Percentiles rank a stretch among this genome's conserved stretches.
Evolutionary conservation across 768 basidiomycete species (phyloP).

Genomic region (Phaffia australis): DNA sequence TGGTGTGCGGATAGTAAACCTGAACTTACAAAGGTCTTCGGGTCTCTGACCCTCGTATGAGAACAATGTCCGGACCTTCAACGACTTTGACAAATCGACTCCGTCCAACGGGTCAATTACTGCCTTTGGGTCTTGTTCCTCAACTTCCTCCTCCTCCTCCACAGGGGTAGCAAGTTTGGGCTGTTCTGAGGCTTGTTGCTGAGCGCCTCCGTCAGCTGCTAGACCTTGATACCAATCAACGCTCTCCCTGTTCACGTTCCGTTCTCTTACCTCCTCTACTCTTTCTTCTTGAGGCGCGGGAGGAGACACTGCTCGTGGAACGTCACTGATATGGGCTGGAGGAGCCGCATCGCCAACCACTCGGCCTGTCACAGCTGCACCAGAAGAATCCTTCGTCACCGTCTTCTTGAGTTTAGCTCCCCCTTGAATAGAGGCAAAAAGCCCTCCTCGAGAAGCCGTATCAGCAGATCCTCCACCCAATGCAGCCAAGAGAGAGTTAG

Average conservation of each 20-base stretch:
- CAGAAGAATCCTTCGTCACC: slow-evolving; percentile 74
- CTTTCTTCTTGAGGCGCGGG: slow-evolving; percentile 33
- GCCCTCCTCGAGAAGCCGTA: slow-evolving; percentile 44
- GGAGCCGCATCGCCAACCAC: slow-evolving; percentile 63
- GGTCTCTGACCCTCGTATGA: slow-evolving; percentile 71
- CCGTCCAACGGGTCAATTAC: slow-evolving; percentile 53
- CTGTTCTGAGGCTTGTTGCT: slow-evolving; percentile 17
- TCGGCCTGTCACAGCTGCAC: slow-evolving; percentile 54
- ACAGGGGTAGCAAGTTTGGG: slow-evolving; percentile 24
- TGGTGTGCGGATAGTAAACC: neutral
- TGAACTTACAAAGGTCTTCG: slow-evolving; percentile 69
- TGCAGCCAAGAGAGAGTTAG: slow-evolving; percentile 39
- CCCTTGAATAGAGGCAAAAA: slow-evolving; percentile 74
- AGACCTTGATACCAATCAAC: slow-evolving; percentile 87
- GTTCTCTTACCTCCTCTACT: neutral
- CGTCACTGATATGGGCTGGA: slow-evolving; percentile 55
- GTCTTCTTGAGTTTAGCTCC: slow-evolving; percentile 56
- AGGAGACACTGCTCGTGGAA: slow-evolving; percentile 33
- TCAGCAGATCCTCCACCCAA: slow-evolving; percentile 34
- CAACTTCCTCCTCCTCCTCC: slow-evolving; percentile 51
- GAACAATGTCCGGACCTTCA: slow-evolving; percentile 70
- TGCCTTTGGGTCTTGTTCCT: slow-evolving; percentile 25
- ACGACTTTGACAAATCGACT: slow-evolving; percentile 46
- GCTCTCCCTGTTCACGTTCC: slow-evolving; percentile 54
- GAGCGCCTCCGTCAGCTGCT: slow-evolving; percentile 51